Conservation (phyloP, 78 protist species). For the Dictyostelium purpureum region DNA sequence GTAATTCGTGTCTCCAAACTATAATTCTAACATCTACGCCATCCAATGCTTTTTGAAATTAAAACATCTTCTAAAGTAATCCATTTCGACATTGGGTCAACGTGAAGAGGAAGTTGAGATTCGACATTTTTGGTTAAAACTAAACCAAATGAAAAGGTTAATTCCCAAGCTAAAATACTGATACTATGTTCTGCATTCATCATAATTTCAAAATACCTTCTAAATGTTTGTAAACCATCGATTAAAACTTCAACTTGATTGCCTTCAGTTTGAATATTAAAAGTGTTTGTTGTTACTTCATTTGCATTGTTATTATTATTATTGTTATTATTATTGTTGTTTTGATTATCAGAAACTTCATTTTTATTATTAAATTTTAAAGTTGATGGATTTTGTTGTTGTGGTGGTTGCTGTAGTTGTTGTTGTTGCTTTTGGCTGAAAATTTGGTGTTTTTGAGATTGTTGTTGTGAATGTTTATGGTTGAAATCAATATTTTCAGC, state of each 20-base stretch:
- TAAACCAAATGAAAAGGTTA: conserved; percentile 84
- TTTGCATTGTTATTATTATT: conserved; percentile 2
- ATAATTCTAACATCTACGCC: conserved; percentile 83
- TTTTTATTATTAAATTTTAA: not conserved
- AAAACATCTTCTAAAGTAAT: conserved; percentile 81
- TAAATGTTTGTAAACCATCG: conserved; percentile 86
- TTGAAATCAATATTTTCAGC: conserved; percentile 46
- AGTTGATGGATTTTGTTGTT: not conserved
- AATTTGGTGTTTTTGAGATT: not conserved
- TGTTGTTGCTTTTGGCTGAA: not conserved
- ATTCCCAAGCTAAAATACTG: conserved; percentile 84
- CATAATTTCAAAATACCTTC: conserved; percentile 80
- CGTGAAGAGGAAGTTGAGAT: conserved; percentile 10
- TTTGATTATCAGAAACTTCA: not conserved
- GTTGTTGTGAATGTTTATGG: not conserved
- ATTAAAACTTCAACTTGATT: conserved; percentile 81
- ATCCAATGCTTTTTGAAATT: conserved; percentile 53
- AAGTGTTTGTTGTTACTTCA: conserved; percentile 4
- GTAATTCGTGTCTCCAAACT: conserved; percentile 86
- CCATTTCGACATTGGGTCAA: conserved; percentile 34
- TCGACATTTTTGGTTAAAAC: conserved; percentile 54
- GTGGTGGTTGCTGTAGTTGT: not conserved
- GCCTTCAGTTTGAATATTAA: conserved; percentile 33
- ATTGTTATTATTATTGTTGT: not conserved
- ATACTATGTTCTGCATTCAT: conserved; percentile 79